These are phyloP conservation scores for Malus sieversii DNA, from an alignment of 306 rosid genomes.

Conservation along the genomic window DNA sequence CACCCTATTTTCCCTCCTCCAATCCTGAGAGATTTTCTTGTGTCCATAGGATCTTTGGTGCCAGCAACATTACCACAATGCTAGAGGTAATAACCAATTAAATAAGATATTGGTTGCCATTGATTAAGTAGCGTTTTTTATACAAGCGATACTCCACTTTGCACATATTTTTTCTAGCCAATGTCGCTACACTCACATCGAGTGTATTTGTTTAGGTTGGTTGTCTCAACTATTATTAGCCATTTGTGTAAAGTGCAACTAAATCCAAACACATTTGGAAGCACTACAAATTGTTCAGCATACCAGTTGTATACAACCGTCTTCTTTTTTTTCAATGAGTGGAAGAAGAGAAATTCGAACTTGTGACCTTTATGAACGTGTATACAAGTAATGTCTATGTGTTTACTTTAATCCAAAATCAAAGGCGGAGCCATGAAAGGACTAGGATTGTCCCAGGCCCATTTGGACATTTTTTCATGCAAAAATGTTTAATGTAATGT, in stretches of 20 bases:
- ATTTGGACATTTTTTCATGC: no score
- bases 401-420: background rate
- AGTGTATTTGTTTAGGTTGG: background rate
- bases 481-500: no score
- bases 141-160: no score
- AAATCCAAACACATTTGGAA: no score
- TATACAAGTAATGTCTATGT: background rate
- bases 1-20: background rate
- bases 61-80: background rate
- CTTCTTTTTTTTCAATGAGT: no score
- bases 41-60: conserved; percentile 1
- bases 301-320: no score
- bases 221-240: no score
- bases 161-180: background rate
- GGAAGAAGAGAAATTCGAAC: background rate
- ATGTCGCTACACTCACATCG: background rate
- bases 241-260: background rate
- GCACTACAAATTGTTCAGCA: no score
- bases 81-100: background rate
- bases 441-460: accelerated
- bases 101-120: background rate
- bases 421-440: no score
- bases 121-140: background rate
- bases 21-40: background rate
- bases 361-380: no score